Base-by-base conservation (phyloP, 495 filamentous ascomycete genomes). In the Tuber calosporum region DNA sequence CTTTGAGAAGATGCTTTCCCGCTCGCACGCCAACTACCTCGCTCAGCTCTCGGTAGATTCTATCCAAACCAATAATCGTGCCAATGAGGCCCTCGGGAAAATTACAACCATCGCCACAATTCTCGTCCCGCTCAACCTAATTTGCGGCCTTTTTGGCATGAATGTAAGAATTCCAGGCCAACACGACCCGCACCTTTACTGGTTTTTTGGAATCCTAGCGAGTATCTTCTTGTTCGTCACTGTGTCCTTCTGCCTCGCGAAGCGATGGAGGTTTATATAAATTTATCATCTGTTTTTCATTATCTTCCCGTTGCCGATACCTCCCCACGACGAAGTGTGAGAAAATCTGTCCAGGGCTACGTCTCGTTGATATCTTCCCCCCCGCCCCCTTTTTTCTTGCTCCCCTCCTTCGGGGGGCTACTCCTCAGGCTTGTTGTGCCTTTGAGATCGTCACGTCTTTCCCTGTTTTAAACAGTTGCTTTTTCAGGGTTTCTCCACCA, bases 101-200 rank as follows among this genome's bases (percentile, higher is more conserved):
- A 87, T 99, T 66, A 99, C 95, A 5, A 96, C 97, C 2, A 85
- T 99, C 4, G 95, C 94, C 77, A 99, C 95, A 13, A 98, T 99
- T 76, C 93, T 99, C 7, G 87, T 99, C 72, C 95, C 95, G 30
- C 94, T 99, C 90, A 99, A 99, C 81, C 94, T 99, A 83, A 92
- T 99, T 76, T 97, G 95, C 38, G 96, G 95, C 77, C 90, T 99
- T 82, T 99, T 95, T 91, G 95, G 95, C 43, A 98, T 98, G 95
- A 99, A 99, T 85, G 93, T 96, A 11, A 90, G 91, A 83, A 94
- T 99, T 0, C 95, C 95, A 0, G 94, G 97, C 81, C 90, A 91
- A 41, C 77, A 79, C 38, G 86, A 86, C 71, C 84, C 83, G 2
- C 83, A 87, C 74, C 79, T 89, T 48, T 84, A 76, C 36, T 89